Percentiles rank a stretch among this genome's conserved stretches.
These are phyloP conservation scores for Yamadazyma atlantica DNA, from an alignment of 1,139 yeast genomes.

Conservation along the genomic window DNA sequence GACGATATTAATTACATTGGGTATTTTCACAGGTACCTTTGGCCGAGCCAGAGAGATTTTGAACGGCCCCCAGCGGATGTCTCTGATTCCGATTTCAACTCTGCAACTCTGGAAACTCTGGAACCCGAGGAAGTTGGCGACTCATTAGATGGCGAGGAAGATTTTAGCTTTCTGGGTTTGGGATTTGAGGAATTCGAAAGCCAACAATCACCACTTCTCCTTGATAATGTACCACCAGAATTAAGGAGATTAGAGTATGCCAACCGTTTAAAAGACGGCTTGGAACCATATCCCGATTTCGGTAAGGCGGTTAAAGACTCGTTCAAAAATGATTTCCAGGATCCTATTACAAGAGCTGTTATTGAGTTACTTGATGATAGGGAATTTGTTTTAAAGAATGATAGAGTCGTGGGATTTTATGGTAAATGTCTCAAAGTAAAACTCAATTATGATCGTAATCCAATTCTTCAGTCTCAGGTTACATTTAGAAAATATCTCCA, in stretches of 20 bases:
- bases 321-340: too few species aligned
- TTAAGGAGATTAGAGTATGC: too few species aligned
- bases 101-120: not conserved
- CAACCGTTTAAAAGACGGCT: too few species aligned
- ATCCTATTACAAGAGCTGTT: too few species aligned
- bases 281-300: too few species aligned
- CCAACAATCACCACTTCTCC: not conserved
- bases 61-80: not conserved
- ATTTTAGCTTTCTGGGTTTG: not conserved
- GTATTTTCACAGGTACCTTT: not conserved
- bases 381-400: not conserved
- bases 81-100: not conserved
- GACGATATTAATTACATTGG: not conserved
- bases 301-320: too few species aligned
- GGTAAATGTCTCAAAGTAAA: not conserved
- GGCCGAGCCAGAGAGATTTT: not conserved
- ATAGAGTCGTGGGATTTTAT: too few species aligned
- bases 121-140: not conserved
- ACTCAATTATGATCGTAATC: not conserved
- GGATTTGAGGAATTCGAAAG: too few species aligned
- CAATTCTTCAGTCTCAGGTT: not conserved
- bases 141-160: not conserved
- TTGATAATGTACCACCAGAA: too few species aligned
- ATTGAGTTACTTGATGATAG: too few species aligned
- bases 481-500: not conserved